These are phyloP conservation scores for Heritiera littoralis DNA, from an alignment of 345 rosid genomes.

Conservation along the genomic window DNA sequence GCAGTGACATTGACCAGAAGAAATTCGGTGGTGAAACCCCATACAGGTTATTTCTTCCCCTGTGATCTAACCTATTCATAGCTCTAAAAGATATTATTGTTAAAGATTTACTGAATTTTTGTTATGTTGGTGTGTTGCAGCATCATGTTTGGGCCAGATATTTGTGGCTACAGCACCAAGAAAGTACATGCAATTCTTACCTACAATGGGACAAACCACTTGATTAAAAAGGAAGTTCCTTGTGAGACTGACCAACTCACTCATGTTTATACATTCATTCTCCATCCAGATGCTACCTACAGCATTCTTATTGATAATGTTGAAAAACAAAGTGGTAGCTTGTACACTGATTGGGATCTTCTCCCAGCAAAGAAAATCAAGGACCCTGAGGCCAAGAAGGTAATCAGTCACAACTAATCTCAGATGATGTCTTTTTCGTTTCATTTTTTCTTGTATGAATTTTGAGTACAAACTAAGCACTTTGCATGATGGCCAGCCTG, in stretches of 20 bases:
- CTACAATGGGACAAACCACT: constrained; percentile 74
- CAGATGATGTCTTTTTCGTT: not conserved
- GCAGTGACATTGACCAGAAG: constrained; percentile 87
- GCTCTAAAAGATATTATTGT: not conserved
- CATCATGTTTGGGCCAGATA: constrained; percentile 99
- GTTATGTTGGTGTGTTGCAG: constrained; percentile 44
- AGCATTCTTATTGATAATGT: constrained; percentile 85
- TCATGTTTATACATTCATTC: constrained; percentile 88
- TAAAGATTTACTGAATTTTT: not conserved
- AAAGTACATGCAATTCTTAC: constrained; percentile 98
- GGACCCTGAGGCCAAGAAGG: constrained; percentile 96
- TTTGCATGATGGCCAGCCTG: constrained; percentile 59
- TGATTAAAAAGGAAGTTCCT: constrained; percentile 97
- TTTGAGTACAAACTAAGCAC: not conserved
- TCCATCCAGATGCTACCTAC: constrained; percentile 94
- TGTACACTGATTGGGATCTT: constrained; percentile 92
- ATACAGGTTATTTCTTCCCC: constrained; percentile 56
- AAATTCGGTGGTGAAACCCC: constrained; percentile 97
- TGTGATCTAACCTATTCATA: not conserved
- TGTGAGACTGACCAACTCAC: constrained; percentile 99
- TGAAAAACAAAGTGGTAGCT: constrained; percentile 92
- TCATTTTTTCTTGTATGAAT: not conserved
- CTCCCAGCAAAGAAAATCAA: constrained; percentile 85
- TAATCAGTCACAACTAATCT: constrained; percentile 18
- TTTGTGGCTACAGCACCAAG: constrained; percentile 96